phyloP scores from a whole-genome alignment of 208 protist species.

The Crithidia brevicula region DNA sequence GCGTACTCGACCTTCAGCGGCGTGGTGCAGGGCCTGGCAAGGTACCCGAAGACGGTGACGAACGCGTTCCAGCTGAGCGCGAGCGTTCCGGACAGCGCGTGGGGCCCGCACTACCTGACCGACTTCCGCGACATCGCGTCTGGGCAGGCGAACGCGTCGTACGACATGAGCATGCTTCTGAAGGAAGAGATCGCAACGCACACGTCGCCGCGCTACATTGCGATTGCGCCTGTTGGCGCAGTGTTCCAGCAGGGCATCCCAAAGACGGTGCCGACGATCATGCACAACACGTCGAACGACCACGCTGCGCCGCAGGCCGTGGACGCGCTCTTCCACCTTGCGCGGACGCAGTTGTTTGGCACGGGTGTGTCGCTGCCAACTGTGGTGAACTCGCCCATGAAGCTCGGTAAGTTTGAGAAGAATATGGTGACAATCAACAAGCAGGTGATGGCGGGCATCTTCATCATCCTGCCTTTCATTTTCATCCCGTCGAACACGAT shows the following conservation, averaged over 20 bases:
- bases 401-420: slow-evolving; percentile 61
- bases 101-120: slow-evolving; percentile 36
- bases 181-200: slow-evolving; percentile 39
- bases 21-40: slow-evolving; percentile 3
- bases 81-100: slow-evolving; percentile 18
- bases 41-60: slow-evolving; percentile 5
- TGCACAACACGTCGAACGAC: slow-evolving; percentile 66
- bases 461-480: slow-evolving; percentile 82
- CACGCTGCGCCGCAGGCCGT: slow-evolving; percentile 69
- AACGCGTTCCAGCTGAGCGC: slow-evolving; percentile 40
- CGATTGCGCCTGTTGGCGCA: slow-evolving; percentile 39
- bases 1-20: slow-evolving; percentile 24
- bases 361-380: slow-evolving; percentile 25
- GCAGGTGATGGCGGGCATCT: slow-evolving; percentile 74
- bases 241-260: slow-evolving; percentile 32
- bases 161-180: slow-evolving; percentile 42
- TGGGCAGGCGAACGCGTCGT: slow-evolving; percentile 32
- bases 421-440: slow-evolving; percentile 52
- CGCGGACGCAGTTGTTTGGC: slow-evolving; percentile 54
- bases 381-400: slow-evolving; percentile 69
- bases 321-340: slow-evolving; percentile 60
- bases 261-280: slow-evolving; percentile 31
- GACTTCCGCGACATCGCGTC: slow-evolving; percentile 23
- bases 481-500: slow-evolving; percentile 85
- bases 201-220: slow-evolving; percentile 46